Evolutionary conservation across 805 yeast species (phyloP), one percentile per base, ranked within the genome.

Genomic region (Suhomyces prunicola): DNA sequence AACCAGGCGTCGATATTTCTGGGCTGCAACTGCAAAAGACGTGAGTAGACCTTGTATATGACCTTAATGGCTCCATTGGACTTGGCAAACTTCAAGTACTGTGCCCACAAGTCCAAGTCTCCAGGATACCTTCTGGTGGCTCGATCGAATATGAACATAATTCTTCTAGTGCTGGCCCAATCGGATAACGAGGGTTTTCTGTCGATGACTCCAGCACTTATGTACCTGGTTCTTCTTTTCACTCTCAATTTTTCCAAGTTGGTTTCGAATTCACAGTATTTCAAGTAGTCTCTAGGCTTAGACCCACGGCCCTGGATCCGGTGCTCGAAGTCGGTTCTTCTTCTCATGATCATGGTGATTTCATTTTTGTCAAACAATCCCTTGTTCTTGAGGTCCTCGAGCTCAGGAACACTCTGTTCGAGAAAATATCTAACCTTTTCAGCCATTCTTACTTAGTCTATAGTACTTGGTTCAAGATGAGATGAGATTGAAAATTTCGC

Each of bases 291-390:
- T 50, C 81, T 73, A 2, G 90, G 81, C 57, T 81, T 84, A 10
- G 92, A 83, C 1, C 94, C 96, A 69, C 98, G 80, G 44, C 96
- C 89, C 45, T 82, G 81, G 50, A 94, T 82, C 53, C 96, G 74
- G 68, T 94, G 97, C 71, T 94, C 99, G 62, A 91, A 94, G 70
- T 92, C 97, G 0, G 97, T 93, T 73, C 99, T 82, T 65, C 91
- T 83, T 72, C 94, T 86, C 90, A 93, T 90, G 50, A 94, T 87
- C 75, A 81, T 79, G 41, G 86, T 84, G 58, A 91, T 84, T 70
- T 94, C 99, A 60, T 81, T 82, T 60, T 88, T 88, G 42, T 84
- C 86, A 68, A 94, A 94, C 5, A 94, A 76, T 3, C 91, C 91
- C 63, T 89, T 87, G 53, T 82, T 82, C 54, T 86, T 84, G 33